These are phyloP conservation scores for Aplosporella prunicola DNA, from an alignment of 2,329 filamentous ascomycete species.

Conservation along the genomic window DNA sequence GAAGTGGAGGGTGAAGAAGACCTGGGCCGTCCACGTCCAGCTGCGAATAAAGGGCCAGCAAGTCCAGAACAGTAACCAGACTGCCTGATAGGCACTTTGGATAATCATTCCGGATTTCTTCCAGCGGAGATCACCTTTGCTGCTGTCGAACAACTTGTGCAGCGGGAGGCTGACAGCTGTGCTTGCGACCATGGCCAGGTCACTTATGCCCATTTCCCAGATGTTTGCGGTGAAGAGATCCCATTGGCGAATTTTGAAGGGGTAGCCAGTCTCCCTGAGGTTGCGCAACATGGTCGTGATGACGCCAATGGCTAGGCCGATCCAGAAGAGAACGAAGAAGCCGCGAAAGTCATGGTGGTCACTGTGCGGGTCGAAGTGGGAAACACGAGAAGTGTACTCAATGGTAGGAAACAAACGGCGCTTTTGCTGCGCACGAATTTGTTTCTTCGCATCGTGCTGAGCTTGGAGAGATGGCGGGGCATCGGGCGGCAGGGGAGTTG, in stretches of 20 bases:
- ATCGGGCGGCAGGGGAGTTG: conserved; percentile 77
- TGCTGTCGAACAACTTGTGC: conserved; percentile 56
- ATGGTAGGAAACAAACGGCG: conserved; percentile 86
- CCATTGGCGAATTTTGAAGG: conserved; percentile 81
- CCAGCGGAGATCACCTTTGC: conserved; percentile 57
- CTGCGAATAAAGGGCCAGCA: conserved; percentile 61
- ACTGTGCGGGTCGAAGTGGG: conserved; percentile 87
- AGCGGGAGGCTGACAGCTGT: conserved; percentile 65
- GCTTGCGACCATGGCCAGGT: conserved; percentile 73
- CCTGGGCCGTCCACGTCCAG: conserved; percentile 97
- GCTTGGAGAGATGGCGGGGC: conserved; percentile 87
- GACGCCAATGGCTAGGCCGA: conserved; percentile 92
- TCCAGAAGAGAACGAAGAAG: conserved; percentile 98
- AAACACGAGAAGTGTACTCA: conserved; percentile 81
- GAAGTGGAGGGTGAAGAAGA: conserved; percentile 85
- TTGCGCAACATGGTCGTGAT: conserved; percentile 90
- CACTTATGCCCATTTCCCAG: conserved; percentile 74
- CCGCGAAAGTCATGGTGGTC: conserved; percentile 92
- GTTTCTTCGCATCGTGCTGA: conserved; percentile 74
- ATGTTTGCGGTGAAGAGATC: conserved; percentile 78
- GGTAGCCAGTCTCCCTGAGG: conserved; percentile 84
- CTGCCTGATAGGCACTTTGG: conserved; percentile 71
- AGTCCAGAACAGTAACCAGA: conserved; percentile 78
- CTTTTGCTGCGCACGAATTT: conserved; percentile 69
- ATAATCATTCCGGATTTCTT: conserved; percentile 64